A percentile compares a stretch with the other conserved stretches of the same genome.
Evolutionary conservation across 768 basidiomycete genomes (phyloP).

Genomic region (Mycena haematopus): DNA sequence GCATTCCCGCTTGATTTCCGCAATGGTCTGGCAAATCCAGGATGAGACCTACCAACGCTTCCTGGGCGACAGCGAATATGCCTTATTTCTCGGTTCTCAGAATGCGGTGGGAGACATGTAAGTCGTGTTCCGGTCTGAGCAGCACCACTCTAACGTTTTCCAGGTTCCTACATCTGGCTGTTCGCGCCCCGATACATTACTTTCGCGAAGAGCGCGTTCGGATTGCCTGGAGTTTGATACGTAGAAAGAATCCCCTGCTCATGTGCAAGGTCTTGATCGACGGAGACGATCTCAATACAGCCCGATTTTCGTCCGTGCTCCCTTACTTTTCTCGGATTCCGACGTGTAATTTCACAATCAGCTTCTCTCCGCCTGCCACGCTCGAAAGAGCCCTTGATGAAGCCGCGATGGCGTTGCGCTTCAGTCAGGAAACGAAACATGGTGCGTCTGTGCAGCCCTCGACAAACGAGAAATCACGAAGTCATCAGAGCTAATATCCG

Average conservation of each 20-base stretch:
- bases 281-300: conserved; percentile 42
- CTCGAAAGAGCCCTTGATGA: conserved; percentile 45
- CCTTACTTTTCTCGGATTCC: background rate
- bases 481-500: conserved; percentile 50
- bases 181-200: conserved; percentile 33
- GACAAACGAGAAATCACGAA: background rate
- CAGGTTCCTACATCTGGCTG: conserved; percentile 24
- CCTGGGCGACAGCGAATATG: conserved; percentile 40
- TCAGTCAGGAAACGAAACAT: conserved; percentile 47
- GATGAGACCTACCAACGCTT: conserved; percentile 31
- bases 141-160: background rate
- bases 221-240: conserved; percentile 63
- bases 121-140: conserved; percentile 8
- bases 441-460: conserved; percentile 37
- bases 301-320: conserved; percentile 56
- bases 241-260: conserved; percentile 64
- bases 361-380: conserved; percentile 49
- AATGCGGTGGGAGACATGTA: conserved; percentile 44
- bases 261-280: conserved; percentile 47
- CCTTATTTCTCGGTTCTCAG: conserved; percentile 40
- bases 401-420: conserved; percentile 49
- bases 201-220: conserved; percentile 45
- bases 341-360: conserved; percentile 23
- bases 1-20: conserved; percentile 3
- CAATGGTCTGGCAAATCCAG: conserved; percentile 23